These are phyloP conservation scores for Teunomyces funiuensis DNA, from an alignment of 805 yeast genomes.

Conservation along the genomic window DNA sequence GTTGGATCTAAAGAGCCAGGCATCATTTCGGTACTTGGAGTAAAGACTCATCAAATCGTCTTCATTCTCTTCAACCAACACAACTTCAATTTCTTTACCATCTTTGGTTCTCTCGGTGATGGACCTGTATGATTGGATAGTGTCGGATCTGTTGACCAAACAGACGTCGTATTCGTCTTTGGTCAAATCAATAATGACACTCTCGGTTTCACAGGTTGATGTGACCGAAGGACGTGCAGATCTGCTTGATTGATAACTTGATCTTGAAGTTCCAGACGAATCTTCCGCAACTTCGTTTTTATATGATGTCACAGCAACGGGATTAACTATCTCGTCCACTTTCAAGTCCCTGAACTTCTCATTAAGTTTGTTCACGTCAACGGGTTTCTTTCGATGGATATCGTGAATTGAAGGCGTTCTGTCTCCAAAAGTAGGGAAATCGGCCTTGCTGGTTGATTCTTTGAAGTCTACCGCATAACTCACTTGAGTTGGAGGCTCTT, in stretches of 20 bases:
- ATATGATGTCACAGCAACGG: neutral
- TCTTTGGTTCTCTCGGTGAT: constrained; percentile 37
- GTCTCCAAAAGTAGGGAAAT: constrained; percentile 8
- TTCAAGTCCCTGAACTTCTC: constrained; percentile 10
- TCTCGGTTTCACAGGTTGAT: constrained; percentile 32
- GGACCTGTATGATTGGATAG: constrained; percentile 38
- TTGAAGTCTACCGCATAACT: constrained; percentile 42
- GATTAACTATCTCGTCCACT: constrained; percentile 6
- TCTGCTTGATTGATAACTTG: constrained; percentile 34
- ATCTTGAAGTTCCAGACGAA: constrained; percentile 13
- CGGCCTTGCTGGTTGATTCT: constrained; percentile 15
- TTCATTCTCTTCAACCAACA: constrained; percentile 39
- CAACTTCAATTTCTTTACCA: constrained; percentile 44
- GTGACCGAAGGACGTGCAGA: constrained; percentile 28
- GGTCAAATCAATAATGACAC: constrained; percentile 43
- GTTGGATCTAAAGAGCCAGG: constrained; percentile 26
- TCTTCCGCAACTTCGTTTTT: constrained; percentile 2
- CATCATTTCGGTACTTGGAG: constrained; percentile 34
- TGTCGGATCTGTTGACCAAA: constrained; percentile 34
- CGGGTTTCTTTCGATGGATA: constrained; percentile 8
- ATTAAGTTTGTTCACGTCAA: constrained; percentile 8
- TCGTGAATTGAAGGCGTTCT: constrained; percentile 12
- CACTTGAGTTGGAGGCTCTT: constrained; percentile 39
- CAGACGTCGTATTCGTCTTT: constrained; percentile 40
- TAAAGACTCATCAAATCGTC: constrained; percentile 41